Evolutionary conservation across 148 eudicot species (phyloP).

Genomic region (Cornus suecica): DNA sequence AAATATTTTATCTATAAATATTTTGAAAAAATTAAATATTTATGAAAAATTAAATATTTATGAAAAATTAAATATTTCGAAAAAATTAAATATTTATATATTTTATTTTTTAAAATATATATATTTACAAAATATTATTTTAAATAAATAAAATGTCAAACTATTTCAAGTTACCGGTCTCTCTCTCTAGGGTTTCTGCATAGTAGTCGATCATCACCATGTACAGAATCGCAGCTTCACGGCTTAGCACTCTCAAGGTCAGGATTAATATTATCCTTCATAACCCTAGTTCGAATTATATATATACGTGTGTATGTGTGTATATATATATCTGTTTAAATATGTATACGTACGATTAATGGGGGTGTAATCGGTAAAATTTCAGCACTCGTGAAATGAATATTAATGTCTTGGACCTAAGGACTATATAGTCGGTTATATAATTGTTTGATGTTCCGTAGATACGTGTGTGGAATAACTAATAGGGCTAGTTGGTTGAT

Average conservation of each 20-base stretch:
- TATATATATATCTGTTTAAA: not conserved
- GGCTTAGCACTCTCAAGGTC: slow-evolving; percentile 37
- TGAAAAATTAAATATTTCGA: too few species aligned
- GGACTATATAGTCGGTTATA: not conserved
- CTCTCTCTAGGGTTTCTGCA: slow-evolving; percentile 2
- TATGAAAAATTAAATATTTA: too few species aligned
- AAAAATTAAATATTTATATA: too few species aligned
- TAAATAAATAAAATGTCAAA: too few species aligned
- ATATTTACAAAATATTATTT: too few species aligned
- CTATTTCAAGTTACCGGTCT: too few species aligned
- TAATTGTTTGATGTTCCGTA: not conserved
- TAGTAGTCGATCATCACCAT: slow-evolving; percentile 19
- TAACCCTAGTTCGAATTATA: not conserved
- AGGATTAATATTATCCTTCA: not conserved
- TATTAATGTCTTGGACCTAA: not conserved
- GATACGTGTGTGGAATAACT: not conserved
- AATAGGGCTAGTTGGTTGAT: not conserved
- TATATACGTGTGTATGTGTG: too few species aligned
- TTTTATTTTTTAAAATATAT: too few species aligned
- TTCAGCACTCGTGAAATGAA: too few species aligned
- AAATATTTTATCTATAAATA: too few species aligned
- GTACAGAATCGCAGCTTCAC: slow-evolving; percentile 39
- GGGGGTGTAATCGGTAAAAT: too few species aligned
- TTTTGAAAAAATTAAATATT: too few species aligned
- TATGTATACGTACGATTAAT: not conserved